A percentile compares a stretch with the other conserved stretches of the same genome.
Evolutionary conservation across 768 basidiomycete genomes (phyloP).

Genomic region (Xerocomellus dryophilus): DNA sequence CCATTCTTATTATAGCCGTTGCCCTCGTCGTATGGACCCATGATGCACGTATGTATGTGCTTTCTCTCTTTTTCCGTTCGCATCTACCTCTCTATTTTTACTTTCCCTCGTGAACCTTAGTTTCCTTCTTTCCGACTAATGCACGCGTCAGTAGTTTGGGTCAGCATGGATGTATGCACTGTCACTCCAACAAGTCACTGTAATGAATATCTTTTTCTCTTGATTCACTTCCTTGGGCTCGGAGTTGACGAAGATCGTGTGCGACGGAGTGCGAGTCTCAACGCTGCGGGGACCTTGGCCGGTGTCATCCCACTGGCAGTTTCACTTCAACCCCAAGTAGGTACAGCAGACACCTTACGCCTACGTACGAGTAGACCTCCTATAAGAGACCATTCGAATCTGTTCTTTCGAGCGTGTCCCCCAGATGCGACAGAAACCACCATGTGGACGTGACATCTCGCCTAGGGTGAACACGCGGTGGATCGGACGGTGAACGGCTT

Average conservation of each 20-base stretch:
- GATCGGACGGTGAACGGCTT: too few relatives aligned
- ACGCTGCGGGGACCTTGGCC: too few relatives aligned
- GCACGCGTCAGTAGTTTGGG: conserved; percentile 8
- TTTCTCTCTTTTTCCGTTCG: not conserved
- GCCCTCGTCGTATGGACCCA: conserved; percentile 1
- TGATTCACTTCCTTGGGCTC: too few relatives aligned
- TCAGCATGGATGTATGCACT: conserved; percentile 21
- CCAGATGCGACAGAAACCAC: too few relatives aligned
- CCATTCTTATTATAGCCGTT: conserved; percentile 11
- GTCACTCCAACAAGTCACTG: conserved; percentile 7
- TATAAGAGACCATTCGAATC: too few relatives aligned
- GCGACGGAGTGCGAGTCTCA: too few relatives aligned
- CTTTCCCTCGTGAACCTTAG: not conserved
- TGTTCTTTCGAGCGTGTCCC: too few relatives aligned
- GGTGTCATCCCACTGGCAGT: too few relatives aligned
- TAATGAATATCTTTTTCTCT: not conserved
- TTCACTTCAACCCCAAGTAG: too few relatives aligned
- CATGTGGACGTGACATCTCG: too few relatives aligned
- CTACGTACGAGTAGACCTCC: too few relatives aligned
- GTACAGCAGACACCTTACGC: too few relatives aligned
- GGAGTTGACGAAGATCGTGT: not conserved
- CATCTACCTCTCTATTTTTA: not conserved
- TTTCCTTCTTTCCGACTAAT: conserved; percentile 3
- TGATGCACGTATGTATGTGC: not conserved
- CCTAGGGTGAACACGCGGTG: not conserved